Conservation (phyloP, 2,329 filamentous ascomycete species). For the Thielaviopsis cerberus region DNA sequence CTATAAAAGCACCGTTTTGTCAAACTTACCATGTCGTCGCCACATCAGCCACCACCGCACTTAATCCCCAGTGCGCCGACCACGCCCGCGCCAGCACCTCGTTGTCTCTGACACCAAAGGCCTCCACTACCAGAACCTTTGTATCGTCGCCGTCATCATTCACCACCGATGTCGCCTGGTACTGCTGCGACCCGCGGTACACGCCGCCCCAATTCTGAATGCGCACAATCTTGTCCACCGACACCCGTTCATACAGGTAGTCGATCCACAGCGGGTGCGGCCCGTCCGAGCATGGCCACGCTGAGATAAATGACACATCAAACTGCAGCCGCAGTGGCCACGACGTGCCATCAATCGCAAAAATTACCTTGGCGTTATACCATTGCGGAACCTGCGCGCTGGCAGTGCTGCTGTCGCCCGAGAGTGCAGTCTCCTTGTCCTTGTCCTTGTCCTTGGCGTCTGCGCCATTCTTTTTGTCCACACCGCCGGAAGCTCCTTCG, state of each 20-base stretch:
- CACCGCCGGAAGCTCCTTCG: background rate
- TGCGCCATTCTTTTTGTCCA: background rate
- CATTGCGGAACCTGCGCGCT: conserved; percentile 20
- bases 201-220: conserved; percentile 46
- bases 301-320: conserved; percentile 47
- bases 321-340: conserved; percentile 45
- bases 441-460: background rate
- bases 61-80: conserved; percentile 59
- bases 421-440: background rate
- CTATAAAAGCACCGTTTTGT: too few relatives aligned
- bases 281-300: conserved; percentile 43
- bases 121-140: conserved; percentile 50
- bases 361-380: conserved; percentile 43
- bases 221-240: conserved; percentile 45
- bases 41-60: conserved; percentile 51
- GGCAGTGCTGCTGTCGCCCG: conserved; percentile 12
- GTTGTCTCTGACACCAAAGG: conserved; percentile 55
- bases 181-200: conserved; percentile 17
- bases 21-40: conserved; percentile 44
- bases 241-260: conserved; percentile 40
- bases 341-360: conserved; percentile 43
- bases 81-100: conserved; percentile 60
- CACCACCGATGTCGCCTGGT: conserved; percentile 12
- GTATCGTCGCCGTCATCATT: conserved; percentile 16
- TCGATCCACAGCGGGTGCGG: conserved; percentile 57